A percentile compares a stretch with the other conserved stretches of the same genome.
Conservation (phyloP, 257 asterid genomes). For the Nicotiana tabacum region DNA sequence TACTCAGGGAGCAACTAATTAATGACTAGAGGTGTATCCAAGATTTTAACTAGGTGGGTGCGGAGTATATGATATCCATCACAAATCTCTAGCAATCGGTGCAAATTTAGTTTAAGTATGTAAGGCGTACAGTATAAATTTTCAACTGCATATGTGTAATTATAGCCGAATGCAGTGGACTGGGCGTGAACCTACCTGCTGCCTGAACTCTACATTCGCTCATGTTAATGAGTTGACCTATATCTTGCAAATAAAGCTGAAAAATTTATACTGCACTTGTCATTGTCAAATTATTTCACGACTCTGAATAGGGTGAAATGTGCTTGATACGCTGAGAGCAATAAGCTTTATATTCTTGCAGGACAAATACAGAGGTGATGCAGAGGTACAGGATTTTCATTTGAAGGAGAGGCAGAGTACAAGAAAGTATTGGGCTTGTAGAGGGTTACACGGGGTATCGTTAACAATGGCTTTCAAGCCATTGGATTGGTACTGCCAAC, state of each 20-base stretch:
- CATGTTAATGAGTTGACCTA: background rate
- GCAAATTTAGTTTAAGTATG: background rate
- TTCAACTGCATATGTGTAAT: background rate
- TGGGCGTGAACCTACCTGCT: background rate
- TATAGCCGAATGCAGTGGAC: background rate
- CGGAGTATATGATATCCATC: background rate
- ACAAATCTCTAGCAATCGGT: background rate
- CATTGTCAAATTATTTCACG: background rate
- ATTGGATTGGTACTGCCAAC: slow-evolving; percentile 84
- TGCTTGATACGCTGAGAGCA: background rate
- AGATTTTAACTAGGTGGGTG: slow-evolving; percentile 2
- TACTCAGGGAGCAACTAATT: background rate
- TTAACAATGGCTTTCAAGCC: slow-evolving; percentile 66
- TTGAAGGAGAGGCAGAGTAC: background rate
- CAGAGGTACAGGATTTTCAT: background rate
- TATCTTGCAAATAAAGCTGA: background rate
- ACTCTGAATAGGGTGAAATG: background rate
- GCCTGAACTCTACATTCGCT: background rate
- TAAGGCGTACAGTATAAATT: too few relatives aligned
- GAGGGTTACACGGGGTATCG: slow-evolving; percentile 18
- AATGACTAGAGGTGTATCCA: background rate
- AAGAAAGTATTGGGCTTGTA: slow-evolving; percentile 13
- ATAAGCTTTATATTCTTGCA: slow-evolving; percentile 3
- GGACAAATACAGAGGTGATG: background rate
- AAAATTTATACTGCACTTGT: background rate